These are phyloP conservation scores for Lentinula sp. DNA, from an alignment of 768 basidiomycete species.

Conservation along the genomic window DNA sequence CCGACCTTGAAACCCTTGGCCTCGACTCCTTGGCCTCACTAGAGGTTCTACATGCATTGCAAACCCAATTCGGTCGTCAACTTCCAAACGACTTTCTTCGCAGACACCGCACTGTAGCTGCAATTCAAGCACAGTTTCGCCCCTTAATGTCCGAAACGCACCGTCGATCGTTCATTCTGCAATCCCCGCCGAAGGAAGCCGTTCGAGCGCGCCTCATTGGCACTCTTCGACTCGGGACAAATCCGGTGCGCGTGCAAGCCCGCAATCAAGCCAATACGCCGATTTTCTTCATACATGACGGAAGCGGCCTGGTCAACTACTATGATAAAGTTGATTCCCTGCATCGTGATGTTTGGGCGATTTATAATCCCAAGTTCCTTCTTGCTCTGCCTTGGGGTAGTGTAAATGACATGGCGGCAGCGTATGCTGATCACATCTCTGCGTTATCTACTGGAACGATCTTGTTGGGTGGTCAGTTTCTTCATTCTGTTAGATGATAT, in stretches of 20 bases:
- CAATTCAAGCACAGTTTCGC: slow-evolving; percentile 19
- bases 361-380: slow-evolving; percentile 50
- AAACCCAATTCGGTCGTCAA: slow-evolving; percentile 30
- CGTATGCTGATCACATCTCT: slow-evolving; percentile 39
- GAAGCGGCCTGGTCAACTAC: slow-evolving; percentile 55
- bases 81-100: slow-evolving; percentile 41
- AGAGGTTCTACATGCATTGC: slow-evolving; percentile 47
- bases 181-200: neutral
- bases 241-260: slow-evolving; percentile 30
- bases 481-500: neutral
- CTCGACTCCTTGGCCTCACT: slow-evolving; percentile 63
- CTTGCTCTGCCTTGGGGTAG: slow-evolving; percentile 39
- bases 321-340: slow-evolving; percentile 41
- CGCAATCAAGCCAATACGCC: slow-evolving; percentile 19
- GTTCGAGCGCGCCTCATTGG: slow-evolving; percentile 9
- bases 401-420: slow-evolving; percentile 44
- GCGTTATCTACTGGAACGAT: slow-evolving; percentile 29
- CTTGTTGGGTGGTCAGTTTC: slow-evolving; percentile 52
- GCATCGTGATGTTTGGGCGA: slow-evolving; percentile 51
- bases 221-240: slow-evolving; percentile 18
- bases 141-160: neutral
- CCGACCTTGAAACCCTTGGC: slow-evolving; percentile 44
- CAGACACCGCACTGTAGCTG: slow-evolving; percentile 30
- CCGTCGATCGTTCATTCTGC: neutral
- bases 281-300: slow-evolving; percentile 68